phyloP scores from a whole-genome alignment of 2,329 filamentous ascomycete genomes.

The Rugonectria rugulosa region DNA sequence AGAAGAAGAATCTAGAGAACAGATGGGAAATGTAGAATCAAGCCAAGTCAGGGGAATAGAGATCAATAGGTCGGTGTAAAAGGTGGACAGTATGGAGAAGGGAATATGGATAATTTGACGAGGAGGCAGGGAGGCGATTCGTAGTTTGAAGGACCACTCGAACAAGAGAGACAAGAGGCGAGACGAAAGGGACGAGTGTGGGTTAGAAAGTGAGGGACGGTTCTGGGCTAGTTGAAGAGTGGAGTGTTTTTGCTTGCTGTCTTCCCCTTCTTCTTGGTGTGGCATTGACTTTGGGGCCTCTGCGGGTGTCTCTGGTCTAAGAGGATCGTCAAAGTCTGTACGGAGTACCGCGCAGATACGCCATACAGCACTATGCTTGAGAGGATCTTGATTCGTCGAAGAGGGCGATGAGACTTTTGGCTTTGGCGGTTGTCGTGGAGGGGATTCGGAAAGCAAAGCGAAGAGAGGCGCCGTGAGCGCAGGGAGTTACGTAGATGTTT shows the following conservation, averaged over 20 bases:
- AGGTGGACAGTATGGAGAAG: constrained; percentile 15
- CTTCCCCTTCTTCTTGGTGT: neutral
- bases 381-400: no score
- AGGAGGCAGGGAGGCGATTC: constrained; percentile 25
- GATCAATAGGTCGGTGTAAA: constrained; percentile 18
- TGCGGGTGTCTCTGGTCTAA: no score
- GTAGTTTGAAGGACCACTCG: constrained; percentile 19
- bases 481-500: neutral
- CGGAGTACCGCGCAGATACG: no score
- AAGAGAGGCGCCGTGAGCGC: neutral
- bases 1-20: neutral
- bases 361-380: no score
- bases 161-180: constrained; percentile 23
- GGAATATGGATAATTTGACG: constrained; percentile 18
- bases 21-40: neutral
- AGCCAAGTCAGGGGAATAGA: neutral
- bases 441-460: neutral
- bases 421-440: neutral
- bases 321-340: no score
- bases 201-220: constrained; percentile 26
- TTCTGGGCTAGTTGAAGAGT: constrained; percentile 26
- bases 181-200: constrained; percentile 5
- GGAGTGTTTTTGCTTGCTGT: constrained; percentile 20
- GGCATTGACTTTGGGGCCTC: constrained; percentile 3
- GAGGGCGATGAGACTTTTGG: neutral